These are phyloP conservation scores for Bryoerythrophyllum caledonicum DNA, from an alignment of 225 moss, liverwort and hornwort genomes.

Conservation along the genomic window DNA sequence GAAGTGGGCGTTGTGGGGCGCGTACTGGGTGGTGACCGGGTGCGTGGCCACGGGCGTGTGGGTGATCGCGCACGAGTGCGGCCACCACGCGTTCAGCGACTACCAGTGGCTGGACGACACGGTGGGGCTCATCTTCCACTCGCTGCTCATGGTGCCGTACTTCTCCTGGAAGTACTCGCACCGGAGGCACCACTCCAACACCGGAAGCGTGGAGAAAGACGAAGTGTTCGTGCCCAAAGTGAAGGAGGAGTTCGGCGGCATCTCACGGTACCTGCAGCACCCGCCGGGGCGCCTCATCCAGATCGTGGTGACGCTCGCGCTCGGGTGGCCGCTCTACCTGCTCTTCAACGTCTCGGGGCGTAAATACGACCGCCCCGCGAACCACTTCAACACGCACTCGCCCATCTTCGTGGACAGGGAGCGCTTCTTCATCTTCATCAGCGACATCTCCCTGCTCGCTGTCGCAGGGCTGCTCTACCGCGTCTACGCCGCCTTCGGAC, in stretches of 20 bases:
- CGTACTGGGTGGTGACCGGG: slow-evolving; percentile 71
- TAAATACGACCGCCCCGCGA: slow-evolving; percentile 63
- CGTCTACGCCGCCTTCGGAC: slow-evolving; percentile 50
- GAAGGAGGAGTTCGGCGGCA: slow-evolving; percentile 38
- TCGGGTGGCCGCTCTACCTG: slow-evolving; percentile 89
- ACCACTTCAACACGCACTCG: slow-evolving; percentile 72
- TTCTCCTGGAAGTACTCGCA: slow-evolving; percentile 98
- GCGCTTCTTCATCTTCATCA: slow-evolving; percentile 69
- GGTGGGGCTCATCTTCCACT: slow-evolving; percentile 81
- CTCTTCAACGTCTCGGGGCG: slow-evolving; percentile 75
- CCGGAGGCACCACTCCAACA: slow-evolving; percentile 92
- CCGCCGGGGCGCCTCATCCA: slow-evolving; percentile 64
- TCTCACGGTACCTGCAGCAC: slow-evolving; percentile 41
- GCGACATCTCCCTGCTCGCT: slow-evolving; percentile 64
- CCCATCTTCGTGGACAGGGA: slow-evolving; percentile 83
- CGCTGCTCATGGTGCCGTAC: slow-evolving; percentile 81
- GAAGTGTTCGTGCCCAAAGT: slow-evolving; percentile 88
- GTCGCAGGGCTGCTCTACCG: slow-evolving; percentile 48
- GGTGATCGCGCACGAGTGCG: slow-evolving; percentile 94
- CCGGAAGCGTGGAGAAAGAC: slow-evolving; percentile 81
- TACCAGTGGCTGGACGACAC: slow-evolving; percentile 90
- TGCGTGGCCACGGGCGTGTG: slow-evolving; percentile 88
- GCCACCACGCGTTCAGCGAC: slow-evolving; percentile 95
- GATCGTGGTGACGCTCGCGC: slow-evolving; percentile 53
- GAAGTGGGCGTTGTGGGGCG: slow-evolving; percentile 64